phyloP scores from a whole-genome alignment of 345 rosid genomes.

The Acer yangbiense region DNA sequence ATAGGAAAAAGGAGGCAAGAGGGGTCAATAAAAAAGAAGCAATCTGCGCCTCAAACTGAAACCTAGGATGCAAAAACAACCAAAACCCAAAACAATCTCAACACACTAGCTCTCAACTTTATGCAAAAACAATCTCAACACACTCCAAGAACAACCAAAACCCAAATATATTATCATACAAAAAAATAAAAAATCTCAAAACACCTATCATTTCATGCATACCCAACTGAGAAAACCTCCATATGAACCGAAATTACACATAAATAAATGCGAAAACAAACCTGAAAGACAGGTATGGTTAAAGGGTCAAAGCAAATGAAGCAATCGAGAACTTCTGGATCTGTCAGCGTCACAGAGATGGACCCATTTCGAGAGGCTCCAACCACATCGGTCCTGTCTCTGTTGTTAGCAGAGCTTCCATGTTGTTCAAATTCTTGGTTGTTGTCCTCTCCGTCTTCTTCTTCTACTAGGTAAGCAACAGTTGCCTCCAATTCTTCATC shows the following conservation, averaged over 20 bases:
- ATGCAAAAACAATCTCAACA: neutral
- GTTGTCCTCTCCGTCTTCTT: neutral
- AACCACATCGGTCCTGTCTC: slow-evolving; percentile 3
- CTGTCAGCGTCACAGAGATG: slow-evolving; percentile 38
- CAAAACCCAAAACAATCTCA: no score
- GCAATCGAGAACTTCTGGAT: slow-evolving; percentile 63
- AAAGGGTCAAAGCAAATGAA: slow-evolving; percentile 50
- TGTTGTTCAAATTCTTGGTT: slow-evolving; percentile 6
- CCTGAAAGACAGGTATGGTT: slow-evolving; percentile 60
- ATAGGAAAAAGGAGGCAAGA: no score
- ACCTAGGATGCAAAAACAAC: neutral
- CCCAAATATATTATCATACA: neutral
- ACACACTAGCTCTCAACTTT: neutral
- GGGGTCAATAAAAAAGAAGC: no score
- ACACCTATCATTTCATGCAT: neutral
- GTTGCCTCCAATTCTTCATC: neutral
- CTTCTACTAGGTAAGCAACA: neutral
- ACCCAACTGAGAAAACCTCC: neutral
- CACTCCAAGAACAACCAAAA: neutral
- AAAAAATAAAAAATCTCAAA: neutral
- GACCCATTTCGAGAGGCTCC: slow-evolving; percentile 27
- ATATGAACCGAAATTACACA: neutral
- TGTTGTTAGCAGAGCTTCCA: neutral
- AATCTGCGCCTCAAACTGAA: no score
- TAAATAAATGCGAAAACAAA: slow-evolving; percentile 3